A percentile compares a stretch with the other conserved stretches of the same genome.
Evolutionary conservation across 2,329 filamentous ascomycete genomes (phyloP).

Genomic region (Nannizziopsis arthrosporioides): DNA sequence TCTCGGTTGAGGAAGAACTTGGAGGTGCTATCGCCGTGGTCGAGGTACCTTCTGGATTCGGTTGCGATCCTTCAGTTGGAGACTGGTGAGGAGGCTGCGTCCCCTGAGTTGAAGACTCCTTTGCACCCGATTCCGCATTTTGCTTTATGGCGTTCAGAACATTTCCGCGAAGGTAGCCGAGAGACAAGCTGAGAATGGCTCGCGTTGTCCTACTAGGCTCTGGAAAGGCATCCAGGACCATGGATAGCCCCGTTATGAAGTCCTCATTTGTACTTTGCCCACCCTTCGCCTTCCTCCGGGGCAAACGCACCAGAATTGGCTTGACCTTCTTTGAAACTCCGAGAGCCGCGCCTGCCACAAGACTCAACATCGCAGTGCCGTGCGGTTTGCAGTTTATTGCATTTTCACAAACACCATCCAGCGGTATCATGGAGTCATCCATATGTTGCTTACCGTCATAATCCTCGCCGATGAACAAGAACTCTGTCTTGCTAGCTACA

Average conservation of each 20-base stretch:
- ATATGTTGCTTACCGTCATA: conserved; percentile 8
- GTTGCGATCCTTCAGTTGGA: not conserved
- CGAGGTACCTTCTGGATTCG: not conserved
- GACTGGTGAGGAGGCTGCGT: too few relatives aligned
- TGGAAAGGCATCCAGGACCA: not conserved
- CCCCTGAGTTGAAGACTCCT: too few relatives aligned
- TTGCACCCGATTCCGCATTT: too few relatives aligned
- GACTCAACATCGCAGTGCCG: conserved; percentile 10
- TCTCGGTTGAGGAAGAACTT: too few relatives aligned
- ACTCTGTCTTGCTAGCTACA: conserved; percentile 6
- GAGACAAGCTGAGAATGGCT: conserved; percentile 8
- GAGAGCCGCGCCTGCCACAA: conserved; percentile 5
- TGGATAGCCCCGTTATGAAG: conserved; percentile 3
- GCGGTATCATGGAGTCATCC: conserved; percentile 9
- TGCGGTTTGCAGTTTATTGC: conserved; percentile 7
- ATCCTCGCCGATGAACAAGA: conserved; percentile 7
- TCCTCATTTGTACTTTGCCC: not conserved
- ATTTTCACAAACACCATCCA: conserved; percentile 1
- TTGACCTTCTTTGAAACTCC: conserved; percentile 11
- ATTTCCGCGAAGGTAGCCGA: not conserved
- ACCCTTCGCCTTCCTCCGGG: conserved; percentile 2
- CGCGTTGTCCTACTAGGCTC: conserved; percentile 4
- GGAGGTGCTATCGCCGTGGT: too few relatives aligned
- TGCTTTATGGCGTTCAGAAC: not conserved
- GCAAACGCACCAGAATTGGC: conserved; percentile 8